A percentile compares a stretch with the other conserved stretches of the same genome.
phyloP scores from a whole-genome alignment of 2,329 filamentous ascomycete genomes.

The Rhynchosporium agropyri region DNA sequence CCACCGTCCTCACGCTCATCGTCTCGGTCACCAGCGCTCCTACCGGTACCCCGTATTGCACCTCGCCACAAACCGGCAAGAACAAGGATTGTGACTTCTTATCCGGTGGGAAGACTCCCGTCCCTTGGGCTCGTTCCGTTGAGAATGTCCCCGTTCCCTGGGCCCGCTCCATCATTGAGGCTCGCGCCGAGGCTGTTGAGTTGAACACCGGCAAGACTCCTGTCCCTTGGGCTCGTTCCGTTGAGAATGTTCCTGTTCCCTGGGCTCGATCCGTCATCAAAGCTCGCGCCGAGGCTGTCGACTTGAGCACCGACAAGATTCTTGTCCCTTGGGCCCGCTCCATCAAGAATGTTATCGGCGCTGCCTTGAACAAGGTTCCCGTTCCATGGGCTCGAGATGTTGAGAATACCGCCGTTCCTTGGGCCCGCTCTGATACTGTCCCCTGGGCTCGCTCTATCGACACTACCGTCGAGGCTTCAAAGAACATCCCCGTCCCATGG shows the following conservation, averaged over 20 bases:
- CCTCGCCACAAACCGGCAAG: no score
- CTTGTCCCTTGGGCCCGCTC: not conserved
- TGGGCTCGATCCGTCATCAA: not conserved
- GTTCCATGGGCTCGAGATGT: not conserved
- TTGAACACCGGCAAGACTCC: not conserved
- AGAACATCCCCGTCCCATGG: not conserved
- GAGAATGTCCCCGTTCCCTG: not conserved
- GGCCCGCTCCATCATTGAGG: not conserved
- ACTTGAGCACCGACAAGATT: not conserved
- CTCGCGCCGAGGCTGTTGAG: constrained; percentile 1
- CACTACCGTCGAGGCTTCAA: not conserved
- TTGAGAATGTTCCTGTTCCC: not conserved
- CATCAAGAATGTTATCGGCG: not conserved
- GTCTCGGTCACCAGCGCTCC: not conserved
- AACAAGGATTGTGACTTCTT: no score
- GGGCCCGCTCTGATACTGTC: not conserved
- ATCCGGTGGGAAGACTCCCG: not conserved
- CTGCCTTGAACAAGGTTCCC: not conserved
- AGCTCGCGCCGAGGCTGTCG: not conserved
- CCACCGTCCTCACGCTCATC: not conserved
- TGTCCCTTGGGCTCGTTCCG: not conserved
- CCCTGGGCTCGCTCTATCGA: not conserved
- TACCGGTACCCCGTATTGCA: not conserved
- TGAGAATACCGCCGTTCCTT: not conserved
- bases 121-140: not conserved